Percentiles rank a stretch among this genome's conserved stretches.
Conservation (phyloP, 1,139 yeast genomes). For the Hyphopichia khmerensis region DNA sequence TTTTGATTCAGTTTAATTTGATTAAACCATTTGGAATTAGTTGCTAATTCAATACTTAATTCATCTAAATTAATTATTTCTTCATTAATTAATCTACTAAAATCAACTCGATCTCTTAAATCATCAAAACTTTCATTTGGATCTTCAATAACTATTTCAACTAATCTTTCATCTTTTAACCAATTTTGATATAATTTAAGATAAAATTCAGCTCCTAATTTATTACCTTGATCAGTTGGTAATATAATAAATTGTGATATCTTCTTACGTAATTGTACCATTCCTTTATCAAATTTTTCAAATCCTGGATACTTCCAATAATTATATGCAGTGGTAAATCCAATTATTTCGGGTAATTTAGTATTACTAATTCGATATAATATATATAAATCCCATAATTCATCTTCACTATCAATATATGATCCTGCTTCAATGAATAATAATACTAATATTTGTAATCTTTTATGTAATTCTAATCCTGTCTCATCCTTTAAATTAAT, state of each 20-base stretch:
- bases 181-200: conserved; percentile 53
- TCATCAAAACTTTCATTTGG: conserved; percentile 94
- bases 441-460: conserved; percentile 78
- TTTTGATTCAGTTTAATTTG: conserved; percentile 44
- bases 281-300: conserved; percentile 51
- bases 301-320: conserved; percentile 76
- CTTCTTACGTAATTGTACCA: conserved; percentile 57
- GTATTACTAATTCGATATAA: conserved; percentile 46
- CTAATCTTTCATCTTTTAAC: conserved; percentile 51
- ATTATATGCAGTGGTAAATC: conserved; percentile 81
- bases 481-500: conserved; percentile 37
- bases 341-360: conserved; percentile 52
- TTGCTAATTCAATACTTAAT: conserved; percentile 22
- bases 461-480: conserved; percentile 56
- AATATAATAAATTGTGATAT: conserved; percentile 85
- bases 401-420: conserved; percentile 73
- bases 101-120: conserved; percentile 80
- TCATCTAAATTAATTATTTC: conserved; percentile 18
- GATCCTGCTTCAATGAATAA: conserved; percentile 94
- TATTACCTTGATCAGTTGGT: conserved; percentile 75
- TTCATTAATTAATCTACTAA: conserved; percentile 44
- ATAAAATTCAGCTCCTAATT: conserved; percentile 71
- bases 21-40: conserved; percentile 43
- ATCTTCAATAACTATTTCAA: conserved; percentile 88
- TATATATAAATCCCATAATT: conserved; percentile 66